Evolutionary conservation across 176 grass and related monocot genomes (phyloP), one percentile per base, ranked within the genome.

Genomic region (Triticum dicoccoides): DNA sequence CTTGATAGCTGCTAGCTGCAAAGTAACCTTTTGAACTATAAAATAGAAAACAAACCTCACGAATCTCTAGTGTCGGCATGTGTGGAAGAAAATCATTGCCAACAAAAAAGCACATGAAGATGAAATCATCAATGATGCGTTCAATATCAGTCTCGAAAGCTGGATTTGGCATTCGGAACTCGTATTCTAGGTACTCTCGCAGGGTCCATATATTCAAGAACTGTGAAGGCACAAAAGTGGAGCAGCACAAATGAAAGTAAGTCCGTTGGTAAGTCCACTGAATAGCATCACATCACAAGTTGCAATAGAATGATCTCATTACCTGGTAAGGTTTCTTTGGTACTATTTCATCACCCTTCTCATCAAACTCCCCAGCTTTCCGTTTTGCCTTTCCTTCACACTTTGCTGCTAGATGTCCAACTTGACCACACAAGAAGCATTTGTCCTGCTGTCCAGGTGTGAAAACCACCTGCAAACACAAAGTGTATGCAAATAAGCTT

Each of bases 41-140:
- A 34, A 76, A 81, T 44, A 85, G 29, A 69, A 58, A 88, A 77
- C 90, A 83, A 85, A 99, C 97, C 97, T 96, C 97, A 78, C 97
- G 97, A 49, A 99, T 96, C 90, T 99, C 97, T 77, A 96, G 73
- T 27, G 97, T 99, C 15, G 97, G 97, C 97, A 99, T 99, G 52
- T 99, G 97, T 54, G 97, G 97, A 73, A 99, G 97, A 94, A 99
- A 99, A 92, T 99, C 97, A 80, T 99, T 99, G 45, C 97, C 97
- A 85, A 99, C 97, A 92, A 99, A 99, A 80, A 99, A 99, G 47
- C 97, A 99, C 37, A 99, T 94, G 87, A 99, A 99, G 85, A 99
- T 91, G 81, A 99, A 99, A 90, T 99, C 97, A 83, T 99, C 97
- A 84, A 99, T 80, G 61, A 99, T 99, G 69, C 94, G 90, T 75